Evolutionary conservation across 1,284 basidiomycete species (phyloP).

Genomic region (Singerocomus rubriflavus): DNA sequence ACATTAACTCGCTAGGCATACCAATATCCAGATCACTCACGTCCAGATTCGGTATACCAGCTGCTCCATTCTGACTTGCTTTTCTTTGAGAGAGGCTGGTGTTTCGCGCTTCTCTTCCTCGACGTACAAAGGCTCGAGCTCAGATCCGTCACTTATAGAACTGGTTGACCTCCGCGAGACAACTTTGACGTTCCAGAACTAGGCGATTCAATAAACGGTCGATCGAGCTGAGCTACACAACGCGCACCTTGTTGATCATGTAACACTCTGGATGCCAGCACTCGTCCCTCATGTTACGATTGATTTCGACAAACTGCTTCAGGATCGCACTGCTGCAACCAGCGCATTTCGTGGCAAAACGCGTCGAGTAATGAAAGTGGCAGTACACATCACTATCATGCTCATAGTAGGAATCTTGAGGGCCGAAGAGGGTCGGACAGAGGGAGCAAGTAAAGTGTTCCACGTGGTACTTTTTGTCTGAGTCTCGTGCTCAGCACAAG

Average conservation of each 20-base stretch:
- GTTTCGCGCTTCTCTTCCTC: conserved; percentile 83
- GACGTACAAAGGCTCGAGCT: conserved; percentile 51
- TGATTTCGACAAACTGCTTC: conserved; percentile 99
- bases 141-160: conserved; percentile 53
- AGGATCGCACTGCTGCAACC: conserved; percentile 98
- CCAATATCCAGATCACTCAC: conserved; percentile 39
- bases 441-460: conserved; percentile 99
- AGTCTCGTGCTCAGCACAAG: conserved; percentile 18
- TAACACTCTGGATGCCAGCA: conserved; percentile 99
- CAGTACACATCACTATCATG: conserved; percentile 96
- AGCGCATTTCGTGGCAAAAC: conserved; percentile 97
- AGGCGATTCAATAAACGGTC: conserved; percentile 18
- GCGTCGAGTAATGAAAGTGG: conserved; percentile 97
- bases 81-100: conserved; percentile 82
- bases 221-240: conserved; percentile 1
- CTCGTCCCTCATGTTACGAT: conserved; percentile 95
- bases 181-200: conserved; percentile 99
- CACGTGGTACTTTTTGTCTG: conserved; percentile 98
- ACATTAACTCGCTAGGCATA: conserved; percentile 8
- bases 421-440: conserved; percentile 94
- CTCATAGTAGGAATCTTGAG: conserved; percentile 99
- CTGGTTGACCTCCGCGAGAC: conserved; percentile 71
- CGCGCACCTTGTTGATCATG: conserved; percentile 95
- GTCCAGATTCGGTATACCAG: conserved; percentile 99
- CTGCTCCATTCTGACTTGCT: conserved; percentile 94